Evolutionary conservation across 1,284 basidiomycete genomes (phyloP), one percentile per base, ranked within the genome.

Genomic region (Phlebopus sp.): DNA sequence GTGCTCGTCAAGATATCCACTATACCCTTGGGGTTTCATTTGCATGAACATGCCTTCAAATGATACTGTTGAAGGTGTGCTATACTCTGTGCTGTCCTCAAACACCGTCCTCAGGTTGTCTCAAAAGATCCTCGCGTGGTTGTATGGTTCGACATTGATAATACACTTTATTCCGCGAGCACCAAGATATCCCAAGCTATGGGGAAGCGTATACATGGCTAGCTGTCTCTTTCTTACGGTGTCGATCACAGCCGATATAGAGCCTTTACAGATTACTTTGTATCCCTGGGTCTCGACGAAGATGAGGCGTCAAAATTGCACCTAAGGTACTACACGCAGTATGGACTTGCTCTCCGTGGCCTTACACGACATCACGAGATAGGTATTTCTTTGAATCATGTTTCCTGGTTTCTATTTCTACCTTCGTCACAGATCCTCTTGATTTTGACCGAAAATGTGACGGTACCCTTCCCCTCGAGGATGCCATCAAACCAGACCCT

Each of bases 381-480:
- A 60, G 86, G 89, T 85, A 69, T 63, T 56, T 59, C n/a, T 38
- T 40, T 38, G 36, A 32, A 5, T 15, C 14, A 10, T 11, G 8
- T 18, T 29, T 19, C 10, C 41, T 17, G 2, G 35, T 13, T 21
- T 40, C 13, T 19, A 18, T 46, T 36, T 42, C 32, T 37, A 13
- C 21, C 7, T 11, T 38, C 40, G 39, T 37, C 31, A 35, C 52
- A 89, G 92, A 95, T 66, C 86, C 90, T 7, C 67, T 94, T 47
- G 92, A 94, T 62, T 95, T 93, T 63, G 89, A 95, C 69, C 71
- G 69, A 47, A 83, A 88, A 67, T 94, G 90, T 65, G 92, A 95
- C 57, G 86, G 85, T 4, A 81, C 87, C 13, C 72, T 95, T 13
- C 92, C 92, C 3, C 73, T 95, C 9, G 92, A 95, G 59, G 75